These are phyloP conservation scores for Mortierella sp. DNA, from an alignment of 371 early-diverging fungal genomes.

Conservation along the genomic window DNA sequence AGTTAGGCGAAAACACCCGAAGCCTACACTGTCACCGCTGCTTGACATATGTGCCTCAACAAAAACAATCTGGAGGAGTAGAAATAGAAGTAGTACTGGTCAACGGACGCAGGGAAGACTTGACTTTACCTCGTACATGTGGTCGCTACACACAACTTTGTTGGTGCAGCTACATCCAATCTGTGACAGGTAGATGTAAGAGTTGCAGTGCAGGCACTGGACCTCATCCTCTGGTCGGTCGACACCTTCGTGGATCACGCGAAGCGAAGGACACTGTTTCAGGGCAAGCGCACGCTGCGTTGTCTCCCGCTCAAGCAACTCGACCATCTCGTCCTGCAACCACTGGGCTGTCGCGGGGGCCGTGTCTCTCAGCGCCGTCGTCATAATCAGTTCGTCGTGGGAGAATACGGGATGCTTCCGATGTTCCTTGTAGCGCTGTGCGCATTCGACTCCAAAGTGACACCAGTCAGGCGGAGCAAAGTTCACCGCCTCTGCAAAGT, in stretches of 20 bases:
- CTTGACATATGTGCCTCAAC: background rate
- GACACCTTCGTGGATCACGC: slow-evolving; percentile 60
- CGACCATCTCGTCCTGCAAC: slow-evolving; percentile 68
- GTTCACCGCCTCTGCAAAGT: slow-evolving; percentile 97
- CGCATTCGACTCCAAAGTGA: slow-evolving; percentile 84
- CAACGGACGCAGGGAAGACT: too few relatives aligned
- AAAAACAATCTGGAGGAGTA: background rate
- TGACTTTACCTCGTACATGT: slow-evolving; percentile 66
- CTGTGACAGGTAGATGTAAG: slow-evolving; percentile 79
- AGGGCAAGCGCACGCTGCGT: slow-evolving; percentile 65
- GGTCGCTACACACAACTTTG: slow-evolving; percentile 75
- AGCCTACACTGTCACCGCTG: background rate
- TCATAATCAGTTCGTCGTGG: slow-evolving; percentile 90
- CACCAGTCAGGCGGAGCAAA: slow-evolving; percentile 96
- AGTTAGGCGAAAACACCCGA: background rate
- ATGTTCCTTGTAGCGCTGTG: slow-evolving; percentile 83
- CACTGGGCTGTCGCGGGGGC: slow-evolving; percentile 64
- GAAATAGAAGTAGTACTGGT: background rate
- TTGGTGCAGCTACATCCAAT: slow-evolving; percentile 75
- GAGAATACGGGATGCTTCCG: slow-evolving; percentile 92
- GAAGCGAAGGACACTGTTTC: slow-evolving; percentile 56
- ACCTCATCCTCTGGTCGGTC: slow-evolving; percentile 71
- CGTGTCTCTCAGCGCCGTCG: slow-evolving; percentile 64
- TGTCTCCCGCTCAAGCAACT: slow-evolving; percentile 73
- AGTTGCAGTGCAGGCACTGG: slow-evolving; percentile 80